phyloP scores from a whole-genome alignment of 345 rosid genomes.

The Rhizophora mangle region DNA sequence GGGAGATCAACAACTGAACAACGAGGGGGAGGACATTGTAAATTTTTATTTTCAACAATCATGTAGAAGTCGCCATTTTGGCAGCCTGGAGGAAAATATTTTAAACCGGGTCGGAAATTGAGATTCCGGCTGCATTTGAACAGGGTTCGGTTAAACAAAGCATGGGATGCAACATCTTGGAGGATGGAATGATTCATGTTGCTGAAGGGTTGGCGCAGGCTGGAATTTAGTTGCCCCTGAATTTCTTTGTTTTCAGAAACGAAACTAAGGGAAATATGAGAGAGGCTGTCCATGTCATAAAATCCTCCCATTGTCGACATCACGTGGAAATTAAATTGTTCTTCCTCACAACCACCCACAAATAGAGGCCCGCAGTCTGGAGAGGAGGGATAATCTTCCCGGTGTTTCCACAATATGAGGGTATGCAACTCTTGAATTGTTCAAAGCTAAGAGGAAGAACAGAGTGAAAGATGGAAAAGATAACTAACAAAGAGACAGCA shows the following conservation, averaged over 20 bases:
- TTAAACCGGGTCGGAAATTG: rapidly evolving
- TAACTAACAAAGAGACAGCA: not conserved
- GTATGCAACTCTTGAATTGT: not conserved
- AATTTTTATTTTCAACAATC: not conserved
- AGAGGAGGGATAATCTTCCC: slow-evolving; percentile 10
- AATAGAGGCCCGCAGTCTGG: slow-evolving; percentile 21
- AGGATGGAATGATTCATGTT: slow-evolving; percentile 21
- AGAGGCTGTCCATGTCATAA: slow-evolving; percentile 26
- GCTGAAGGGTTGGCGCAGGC: slow-evolving; percentile 22
- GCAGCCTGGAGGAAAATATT: slow-evolving; percentile 4
- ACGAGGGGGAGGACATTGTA: not conserved
- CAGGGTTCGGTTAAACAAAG: not conserved
- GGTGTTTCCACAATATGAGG: slow-evolving; percentile 26
- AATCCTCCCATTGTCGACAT: slow-evolving; percentile 4
- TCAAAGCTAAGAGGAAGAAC: not conserved
- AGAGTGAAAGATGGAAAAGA: slow-evolving; percentile 9
- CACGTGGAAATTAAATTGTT: slow-evolving; percentile 20
- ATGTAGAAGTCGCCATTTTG: slow-evolving; percentile 4
- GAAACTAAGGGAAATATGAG: slow-evolving; percentile 19
- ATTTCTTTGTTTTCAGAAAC: not conserved
- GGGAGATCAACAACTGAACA: slow-evolving; percentile 31
- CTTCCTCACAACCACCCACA: slow-evolving; percentile 15
- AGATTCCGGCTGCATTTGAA: slow-evolving; percentile 18
- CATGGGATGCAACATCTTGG: slow-evolving; percentile 11
- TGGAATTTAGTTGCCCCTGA: not conserved